Conservation (phyloP, 2,329 filamentous ascomycete genomes). For the Pseudocercospora macadamiae region DNA sequence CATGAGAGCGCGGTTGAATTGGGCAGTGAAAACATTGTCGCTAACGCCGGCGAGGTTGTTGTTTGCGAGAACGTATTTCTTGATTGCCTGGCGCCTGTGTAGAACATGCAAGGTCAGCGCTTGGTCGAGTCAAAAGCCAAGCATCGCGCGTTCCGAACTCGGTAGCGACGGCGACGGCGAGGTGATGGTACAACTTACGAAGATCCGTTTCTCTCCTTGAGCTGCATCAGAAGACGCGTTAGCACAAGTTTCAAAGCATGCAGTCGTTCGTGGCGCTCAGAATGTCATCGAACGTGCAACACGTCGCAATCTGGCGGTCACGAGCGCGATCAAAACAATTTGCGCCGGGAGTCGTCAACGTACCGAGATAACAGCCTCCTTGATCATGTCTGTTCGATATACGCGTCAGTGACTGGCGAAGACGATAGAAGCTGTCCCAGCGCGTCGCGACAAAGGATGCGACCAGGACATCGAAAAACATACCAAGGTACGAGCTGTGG, state of each 20-base stretch:
- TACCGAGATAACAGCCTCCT: slow-evolving; percentile 71
- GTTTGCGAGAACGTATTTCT: slow-evolving; percentile 75
- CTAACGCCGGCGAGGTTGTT: slow-evolving; percentile 62
- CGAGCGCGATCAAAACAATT: slow-evolving; percentile 28
- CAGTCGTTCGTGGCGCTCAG: slow-evolving; percentile 6
- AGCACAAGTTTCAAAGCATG: slow-evolving; percentile 43
- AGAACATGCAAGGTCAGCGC: slow-evolving; percentile 32
- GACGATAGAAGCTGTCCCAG: slow-evolving; percentile 22
- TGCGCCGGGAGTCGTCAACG: slow-evolving; percentile 59
- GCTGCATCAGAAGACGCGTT: slow-evolving; percentile 57
- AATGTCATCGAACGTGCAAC: slow-evolving; percentile 20
- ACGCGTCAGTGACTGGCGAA: slow-evolving; percentile 56
- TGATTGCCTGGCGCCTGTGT: slow-evolving; percentile 68
- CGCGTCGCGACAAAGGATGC: slow-evolving; percentile 24
- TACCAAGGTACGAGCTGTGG: slow-evolving; percentile 70
- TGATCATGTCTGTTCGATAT: slow-evolving; percentile 66
- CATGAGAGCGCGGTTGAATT: slow-evolving; percentile 86
- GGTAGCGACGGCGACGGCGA: slow-evolving; percentile 31
- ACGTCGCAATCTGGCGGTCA: slow-evolving; percentile 31
- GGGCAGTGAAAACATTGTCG: slow-evolving; percentile 65
- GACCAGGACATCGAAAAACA: slow-evolving; percentile 44
- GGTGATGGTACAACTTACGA: slow-evolving; percentile 57
- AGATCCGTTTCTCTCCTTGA: slow-evolving; percentile 71
- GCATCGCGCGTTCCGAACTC: slow-evolving; percentile 18
- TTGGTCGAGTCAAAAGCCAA: slow-evolving; percentile 17